Evolutionary conservation across 2,329 filamentous ascomycete species (phyloP).

Genomic region (Dactylella cylindrospora): DNA sequence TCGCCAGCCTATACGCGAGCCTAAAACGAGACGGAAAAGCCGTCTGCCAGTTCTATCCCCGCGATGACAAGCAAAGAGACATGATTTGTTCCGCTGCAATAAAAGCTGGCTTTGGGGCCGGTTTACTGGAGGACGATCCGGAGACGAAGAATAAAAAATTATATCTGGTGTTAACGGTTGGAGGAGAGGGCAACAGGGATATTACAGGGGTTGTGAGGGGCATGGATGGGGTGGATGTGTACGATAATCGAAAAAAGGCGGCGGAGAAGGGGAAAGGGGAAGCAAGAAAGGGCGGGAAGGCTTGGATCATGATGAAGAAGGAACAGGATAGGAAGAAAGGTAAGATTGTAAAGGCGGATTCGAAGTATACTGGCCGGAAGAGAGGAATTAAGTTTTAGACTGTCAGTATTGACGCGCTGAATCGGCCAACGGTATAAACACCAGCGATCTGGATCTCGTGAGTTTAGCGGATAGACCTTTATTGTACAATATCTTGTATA

Average conservation of each 20-base stretch:
- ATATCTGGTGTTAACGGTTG: constrained; percentile 91
- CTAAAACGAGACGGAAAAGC: constrained; percentile 81
- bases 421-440: too few relatives aligned
- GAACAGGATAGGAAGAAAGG: constrained; percentile 93
- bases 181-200: constrained; percentile 63
- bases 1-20: constrained; percentile 85
- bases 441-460: too few relatives aligned
- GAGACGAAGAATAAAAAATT: constrained; percentile 95
- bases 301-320: constrained; percentile 83
- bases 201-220: constrained; percentile 87
- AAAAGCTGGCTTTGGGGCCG: constrained; percentile 91
- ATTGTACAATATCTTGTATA: too few relatives aligned
- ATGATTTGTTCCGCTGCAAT: constrained; percentile 93
- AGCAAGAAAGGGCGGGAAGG: constrained; percentile 77
- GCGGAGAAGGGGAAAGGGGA: constrained; percentile 56
- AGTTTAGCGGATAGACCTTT: too few relatives aligned
- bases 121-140: constrained; percentile 89
- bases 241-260: constrained; percentile 65
- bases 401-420: too few relatives aligned
- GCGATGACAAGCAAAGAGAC: constrained; percentile 84
- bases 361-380: constrained; percentile 92
- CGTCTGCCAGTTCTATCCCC: constrained; percentile 97
- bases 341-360: constrained; percentile 86
- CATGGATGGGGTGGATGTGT: constrained; percentile 82
- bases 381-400: constrained; percentile 73